Evolutionary conservation across 495 filamentous ascomycete species (phyloP).

Genomic region (Penicillium roqueforti): DNA sequence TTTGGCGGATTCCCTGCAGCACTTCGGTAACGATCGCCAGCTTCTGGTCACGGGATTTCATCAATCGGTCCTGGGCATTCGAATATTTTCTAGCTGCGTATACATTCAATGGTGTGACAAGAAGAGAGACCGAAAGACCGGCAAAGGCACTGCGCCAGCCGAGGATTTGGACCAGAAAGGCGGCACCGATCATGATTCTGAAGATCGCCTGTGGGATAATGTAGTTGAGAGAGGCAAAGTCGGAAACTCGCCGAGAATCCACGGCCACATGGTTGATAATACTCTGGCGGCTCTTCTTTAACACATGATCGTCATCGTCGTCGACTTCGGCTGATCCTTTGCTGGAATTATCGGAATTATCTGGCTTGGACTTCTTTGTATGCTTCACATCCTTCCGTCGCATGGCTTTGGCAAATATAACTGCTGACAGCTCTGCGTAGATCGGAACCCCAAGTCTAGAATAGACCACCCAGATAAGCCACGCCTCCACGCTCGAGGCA

Average conservation of each 20-base stretch:
- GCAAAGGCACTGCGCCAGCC: conserved; percentile 68
- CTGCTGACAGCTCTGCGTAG: conserved; percentile 62
- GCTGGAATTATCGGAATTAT: conserved; percentile 12
- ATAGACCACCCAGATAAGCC: conserved; percentile 62
- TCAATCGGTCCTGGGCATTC: conserved; percentile 62
- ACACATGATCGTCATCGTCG: conserved; percentile 49
- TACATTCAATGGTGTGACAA: conserved; percentile 66
- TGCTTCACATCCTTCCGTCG: conserved; percentile 72
- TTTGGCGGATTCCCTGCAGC: conserved; percentile 77
- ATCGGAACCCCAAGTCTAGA: conserved; percentile 61
- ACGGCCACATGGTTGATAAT: conserved; percentile 78
- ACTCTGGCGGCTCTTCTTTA: conserved; percentile 66
- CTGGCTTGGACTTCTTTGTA: conserved; percentile 34
- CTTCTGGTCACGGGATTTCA: conserved; percentile 77
- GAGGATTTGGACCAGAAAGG: conserved; percentile 63
- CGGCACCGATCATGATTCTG: conserved; percentile 60
- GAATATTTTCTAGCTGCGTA: conserved; percentile 64
- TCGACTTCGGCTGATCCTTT: conserved; percentile 31
- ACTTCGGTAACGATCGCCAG: conserved; percentile 76
- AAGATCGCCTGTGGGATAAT: conserved; percentile 54
- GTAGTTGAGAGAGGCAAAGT: conserved; percentile 63
- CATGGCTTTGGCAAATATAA: conserved; percentile 76
- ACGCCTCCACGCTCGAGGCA: conserved; percentile 55
- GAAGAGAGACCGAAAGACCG: conserved; percentile 59
- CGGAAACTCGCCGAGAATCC: conserved; percentile 67